These are phyloP conservation scores for Aspergillus floridensis DNA, from an alignment of 2,329 filamentous ascomycete species.

Conservation along the genomic window DNA sequence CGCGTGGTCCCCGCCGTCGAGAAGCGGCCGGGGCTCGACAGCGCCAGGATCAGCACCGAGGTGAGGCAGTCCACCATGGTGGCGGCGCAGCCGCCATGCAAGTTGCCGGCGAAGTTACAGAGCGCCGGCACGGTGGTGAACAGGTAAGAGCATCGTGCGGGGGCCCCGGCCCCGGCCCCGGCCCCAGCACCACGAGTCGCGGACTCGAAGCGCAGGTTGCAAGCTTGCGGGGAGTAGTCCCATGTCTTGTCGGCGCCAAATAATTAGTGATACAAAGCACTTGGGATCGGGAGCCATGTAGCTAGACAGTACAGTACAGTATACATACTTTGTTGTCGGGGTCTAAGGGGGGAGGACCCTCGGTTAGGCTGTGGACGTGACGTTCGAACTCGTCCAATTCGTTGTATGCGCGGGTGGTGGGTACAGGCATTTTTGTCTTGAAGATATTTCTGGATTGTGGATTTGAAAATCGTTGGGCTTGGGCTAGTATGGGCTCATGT, in stretches of 20 bases:
- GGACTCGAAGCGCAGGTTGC: slow-evolving; percentile 39
- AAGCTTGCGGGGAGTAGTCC: slow-evolving; percentile 26
- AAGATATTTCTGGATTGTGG: not conserved
- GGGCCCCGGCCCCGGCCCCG: too few relatives aligned
- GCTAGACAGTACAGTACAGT: too few relatives aligned
- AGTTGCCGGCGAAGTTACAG: slow-evolving; percentile 85
- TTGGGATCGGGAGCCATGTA: too few relatives aligned
- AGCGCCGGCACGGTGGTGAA: slow-evolving; percentile 75
- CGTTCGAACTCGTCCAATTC: slow-evolving; percentile 33
- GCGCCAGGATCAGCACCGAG: slow-evolving; percentile 55
- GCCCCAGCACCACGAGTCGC: slow-evolving; percentile 28
- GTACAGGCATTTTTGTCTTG: not conserved
- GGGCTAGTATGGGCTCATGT: not conserved
- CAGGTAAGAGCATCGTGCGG: slow-evolving; percentile 34
- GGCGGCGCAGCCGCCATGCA: slow-evolving; percentile 77
- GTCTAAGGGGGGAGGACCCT: not conserved
- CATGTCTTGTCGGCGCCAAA: slow-evolving; percentile 20
- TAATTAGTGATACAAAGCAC: not conserved
- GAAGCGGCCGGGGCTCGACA: slow-evolving; percentile 62
- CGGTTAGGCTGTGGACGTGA: slow-evolving; percentile 7
- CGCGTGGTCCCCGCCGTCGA: slow-evolving; percentile 62
- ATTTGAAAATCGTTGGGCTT: not conserved
- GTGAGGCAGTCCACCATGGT: slow-evolving; percentile 68
- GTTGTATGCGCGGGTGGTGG: not conserved
- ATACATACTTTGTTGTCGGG: not conserved